Evolutionary conservation across 441 rosid species (phyloP), one percentile per base, ranked within the genome.

Genomic region (Pelargonium hybrid): DNA sequence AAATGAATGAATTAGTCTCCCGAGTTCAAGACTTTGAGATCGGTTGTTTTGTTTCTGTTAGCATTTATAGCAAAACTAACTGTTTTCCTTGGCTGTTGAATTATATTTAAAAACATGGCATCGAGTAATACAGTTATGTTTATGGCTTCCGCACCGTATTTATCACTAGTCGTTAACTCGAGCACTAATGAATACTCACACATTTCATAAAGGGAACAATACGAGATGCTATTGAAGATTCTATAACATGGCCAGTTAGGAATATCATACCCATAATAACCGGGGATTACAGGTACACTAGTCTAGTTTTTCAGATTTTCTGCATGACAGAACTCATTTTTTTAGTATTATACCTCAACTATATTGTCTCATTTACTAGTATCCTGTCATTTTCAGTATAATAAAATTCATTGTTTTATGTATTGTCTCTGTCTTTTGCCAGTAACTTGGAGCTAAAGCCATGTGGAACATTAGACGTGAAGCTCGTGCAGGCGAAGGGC

Each of bases 381-480:
- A 47, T 7, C 52, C n/a, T 47, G 14, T 45, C 50, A 45, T 7
- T 45, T 45, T 45, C 11, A 45, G 50, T 45, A 7, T 45, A 7
- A 13, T n/a, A 45, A 7, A 45, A 45, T 1, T 1, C 50, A 45
- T 45, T 0, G 11, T 45, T 45, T 7, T 0, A 45, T 52, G 17
- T 17, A 75, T 67, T 69, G 67, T 69, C 8, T 68, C 71, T 70
- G 23, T 66, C 21, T 15, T 75, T 67, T 54, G 74, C 65, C 79
- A 95, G 97, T 82, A 87, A 88, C 82, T 75, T 95, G 78, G 95
- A 90, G 84, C 69, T 95, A 69, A 95, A 86, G 84, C 97, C 99
- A n/a, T 88, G 83, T 76, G 99, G 99, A 67, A 83, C 75, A 64
- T 77, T 95, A 77, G 97, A 92, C 45, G 99, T 89, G 84, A 95